Base-by-base conservation (phyloP, 2,329 filamentous ascomycete genomes). In the Alternaria sp. region DNA sequence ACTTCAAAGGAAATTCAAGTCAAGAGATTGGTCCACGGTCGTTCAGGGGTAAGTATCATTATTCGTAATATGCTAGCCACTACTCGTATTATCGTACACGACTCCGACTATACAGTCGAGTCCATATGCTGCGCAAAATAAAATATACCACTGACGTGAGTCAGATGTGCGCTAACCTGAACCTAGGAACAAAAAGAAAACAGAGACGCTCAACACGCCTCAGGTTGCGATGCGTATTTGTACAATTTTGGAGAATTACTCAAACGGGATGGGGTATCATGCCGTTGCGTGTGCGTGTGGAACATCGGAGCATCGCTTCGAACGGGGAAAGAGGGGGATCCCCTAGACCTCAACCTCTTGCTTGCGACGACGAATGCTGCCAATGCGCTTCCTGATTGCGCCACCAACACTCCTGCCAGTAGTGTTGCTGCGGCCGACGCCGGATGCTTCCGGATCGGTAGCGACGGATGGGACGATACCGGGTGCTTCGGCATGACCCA, bases 311-410 rank as follows among this genome's bases (percentile, higher is more conserved):
- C 44, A 49, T 4, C 42, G 48, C 28, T 42, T 52, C 6, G 48
- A 24, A 43, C 51, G 39, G 7, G 41, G 41, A 16, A 57, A 62
- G 28, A 59, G 57, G 39, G 59, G 56, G 24, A 53, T 49, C 22
- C 54, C 61, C 65, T 71, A 72, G 49, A 64, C 61, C 57, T 67
- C 69, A 14, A 64, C 60, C 7, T 71, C 73, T 26, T 69, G 71
- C 66, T 71, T 75, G 57, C 72, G 68, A 60, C 76, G 78, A 59
- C 81, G 77, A 51, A 83, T 67, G 67, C 80, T 82, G 46, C 81
- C 81, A 47, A 84, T 78, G 24, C 82, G 75, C 76, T 79, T 83
- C 78, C 82, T 84, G 60, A 84, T 57, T 5, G 79, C 75, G 18
- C 74, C 75, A 22, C 75, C 72, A 49, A 77, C 62, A 30, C 70